A percentile compares a stretch with the other conserved stretches of the same genome.
Evolutionary conservation across 352 stramenopile species (phyloP).

Genomic region (Pythium oligandrum): DNA sequence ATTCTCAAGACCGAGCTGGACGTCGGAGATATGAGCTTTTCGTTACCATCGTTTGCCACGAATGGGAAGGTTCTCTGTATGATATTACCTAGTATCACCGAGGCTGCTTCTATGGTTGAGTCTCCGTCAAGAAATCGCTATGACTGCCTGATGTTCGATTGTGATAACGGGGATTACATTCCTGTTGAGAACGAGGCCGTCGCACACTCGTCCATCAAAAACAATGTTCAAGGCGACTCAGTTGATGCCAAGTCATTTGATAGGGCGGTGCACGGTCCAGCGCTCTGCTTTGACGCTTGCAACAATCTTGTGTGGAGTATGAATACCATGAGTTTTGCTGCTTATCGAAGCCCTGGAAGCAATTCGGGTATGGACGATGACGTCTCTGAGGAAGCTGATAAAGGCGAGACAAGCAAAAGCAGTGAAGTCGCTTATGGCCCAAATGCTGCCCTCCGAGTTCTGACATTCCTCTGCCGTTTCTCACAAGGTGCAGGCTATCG

Average conservation of each 20-base stretch:
- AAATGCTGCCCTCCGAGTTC: no score
- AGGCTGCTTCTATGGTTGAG: constrained; percentile 1
- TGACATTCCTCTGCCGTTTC: no score
- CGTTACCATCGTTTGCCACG: constrained; percentile 31
- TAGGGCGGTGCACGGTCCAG: constrained; percentile 13
- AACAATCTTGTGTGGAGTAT: constrained; percentile 26
- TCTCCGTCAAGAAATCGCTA: constrained; percentile 4
- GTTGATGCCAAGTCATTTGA: constrained; percentile 22
- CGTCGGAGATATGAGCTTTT: constrained; percentile 14
- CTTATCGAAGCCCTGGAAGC: constrained; percentile 17
- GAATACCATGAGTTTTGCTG: constrained; percentile 13
- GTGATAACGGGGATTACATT: constrained; percentile 28
- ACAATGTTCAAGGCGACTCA: no score
- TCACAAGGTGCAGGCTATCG: no score
- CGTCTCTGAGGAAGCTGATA: neutral
- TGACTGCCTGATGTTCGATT: constrained; percentile 48
- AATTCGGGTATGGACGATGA: constrained; percentile 3
- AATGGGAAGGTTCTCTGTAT: constrained; percentile 33
- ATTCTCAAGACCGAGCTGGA: constrained; percentile 28
- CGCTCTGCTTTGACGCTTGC: constrained; percentile 37
- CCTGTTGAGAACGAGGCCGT: neutral
- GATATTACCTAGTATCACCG: constrained; percentile 18
- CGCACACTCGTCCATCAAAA: no score
- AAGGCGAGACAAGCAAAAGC: no score
- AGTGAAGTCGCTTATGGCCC: no score